Conservation (phyloP, 139 green algal genomes). For the Chlorokybus atmophyticus region DNA sequence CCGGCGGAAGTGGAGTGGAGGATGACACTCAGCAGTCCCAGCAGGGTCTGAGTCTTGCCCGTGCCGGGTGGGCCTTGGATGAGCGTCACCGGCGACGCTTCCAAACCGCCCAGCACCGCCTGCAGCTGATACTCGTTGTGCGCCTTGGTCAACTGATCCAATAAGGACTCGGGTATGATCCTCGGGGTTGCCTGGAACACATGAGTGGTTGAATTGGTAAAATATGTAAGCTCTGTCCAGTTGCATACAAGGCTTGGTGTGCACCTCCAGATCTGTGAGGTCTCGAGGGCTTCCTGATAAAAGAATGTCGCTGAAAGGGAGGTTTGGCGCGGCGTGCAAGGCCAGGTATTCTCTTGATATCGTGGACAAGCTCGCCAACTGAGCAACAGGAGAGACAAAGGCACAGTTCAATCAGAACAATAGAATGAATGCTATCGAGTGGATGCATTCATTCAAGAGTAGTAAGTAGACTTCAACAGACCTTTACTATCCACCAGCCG, state of each 20-base stretch:
- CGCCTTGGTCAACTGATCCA: constrained; percentile 33
- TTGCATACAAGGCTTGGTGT: neutral
- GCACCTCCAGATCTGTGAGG: neutral
- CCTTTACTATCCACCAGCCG: neutral
- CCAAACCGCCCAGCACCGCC: constrained; percentile 16
- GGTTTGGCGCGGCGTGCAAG: constrained; percentile 51
- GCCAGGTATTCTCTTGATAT: constrained; percentile 77
- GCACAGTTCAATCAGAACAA: too few relatives aligned
- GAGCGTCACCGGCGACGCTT: constrained; percentile 11
- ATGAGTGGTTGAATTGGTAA: neutral
- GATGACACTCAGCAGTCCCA: constrained; percentile 30
- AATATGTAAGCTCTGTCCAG: neutral
- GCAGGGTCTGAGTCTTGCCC: constrained; percentile 39
- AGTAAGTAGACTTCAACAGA: neutral
- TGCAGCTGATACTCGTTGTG: constrained; percentile 15
- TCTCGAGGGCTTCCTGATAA: constrained; percentile 3
- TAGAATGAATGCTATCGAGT: too few relatives aligned
- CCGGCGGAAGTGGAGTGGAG: constrained; percentile 13
- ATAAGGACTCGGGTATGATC: constrained; percentile 4
- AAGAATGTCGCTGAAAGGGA: constrained; percentile 54
- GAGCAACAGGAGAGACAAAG: constrained; percentile 3
- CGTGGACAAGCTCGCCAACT: constrained; percentile 68
- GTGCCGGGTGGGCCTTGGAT: constrained; percentile 40
- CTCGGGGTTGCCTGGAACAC: neutral
- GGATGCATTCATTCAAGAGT: too few relatives aligned